Percentiles rank a stretch among this genome's conserved stretches.
phyloP scores from a whole-genome alignment of 2,329 filamentous ascomycete species.

The Sphaerostilbella broomeana region DNA sequence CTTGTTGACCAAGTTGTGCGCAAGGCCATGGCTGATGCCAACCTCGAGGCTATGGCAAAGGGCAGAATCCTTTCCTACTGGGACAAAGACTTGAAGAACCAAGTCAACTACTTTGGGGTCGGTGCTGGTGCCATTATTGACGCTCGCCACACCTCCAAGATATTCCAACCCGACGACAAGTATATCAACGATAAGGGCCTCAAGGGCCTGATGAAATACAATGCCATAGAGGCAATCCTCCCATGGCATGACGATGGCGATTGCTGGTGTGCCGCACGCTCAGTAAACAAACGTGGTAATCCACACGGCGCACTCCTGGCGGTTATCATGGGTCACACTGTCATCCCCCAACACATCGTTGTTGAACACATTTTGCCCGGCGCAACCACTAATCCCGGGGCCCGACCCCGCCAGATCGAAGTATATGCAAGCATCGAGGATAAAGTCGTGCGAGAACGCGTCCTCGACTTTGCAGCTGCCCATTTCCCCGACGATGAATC shows the following conservation, averaged over 20 bases:
- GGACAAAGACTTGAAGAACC: slow-evolving; percentile 39
- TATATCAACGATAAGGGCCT: slow-evolving; percentile 19
- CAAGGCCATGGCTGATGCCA: slow-evolving; percentile 38
- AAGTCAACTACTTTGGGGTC: slow-evolving; percentile 67
- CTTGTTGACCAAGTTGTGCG: slow-evolving; percentile 37
- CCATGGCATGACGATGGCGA: slow-evolving; percentile 75
- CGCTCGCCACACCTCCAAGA: slow-evolving; percentile 51
- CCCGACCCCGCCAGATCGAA: slow-evolving; percentile 63
- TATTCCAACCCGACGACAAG: slow-evolving; percentile 33
- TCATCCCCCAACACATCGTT: slow-evolving; percentile 63
- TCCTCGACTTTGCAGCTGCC: slow-evolving; percentile 37
- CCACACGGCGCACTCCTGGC: slow-evolving; percentile 57
- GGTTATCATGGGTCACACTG: slow-evolving; percentile 50
- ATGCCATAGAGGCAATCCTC: slow-evolving; percentile 50
- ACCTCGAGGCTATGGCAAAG: slow-evolving; percentile 41
- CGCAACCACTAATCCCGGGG: slow-evolving; percentile 53
- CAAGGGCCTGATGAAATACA: slow-evolving; percentile 17
- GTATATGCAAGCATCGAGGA: slow-evolving; percentile 58
- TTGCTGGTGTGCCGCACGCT: slow-evolving; percentile 70
- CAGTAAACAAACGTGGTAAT: slow-evolving; percentile 32
- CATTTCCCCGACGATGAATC: slow-evolving; percentile 32
- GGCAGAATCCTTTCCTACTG: slow-evolving; percentile 41
- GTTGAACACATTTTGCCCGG: slow-evolving; percentile 63
- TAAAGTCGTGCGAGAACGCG: slow-evolving; percentile 30
- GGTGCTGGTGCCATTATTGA: slow-evolving; percentile 63